phyloP scores from a whole-genome alignment of 2,329 filamentous ascomycete species.

The Parastagonospora avenae region DNA sequence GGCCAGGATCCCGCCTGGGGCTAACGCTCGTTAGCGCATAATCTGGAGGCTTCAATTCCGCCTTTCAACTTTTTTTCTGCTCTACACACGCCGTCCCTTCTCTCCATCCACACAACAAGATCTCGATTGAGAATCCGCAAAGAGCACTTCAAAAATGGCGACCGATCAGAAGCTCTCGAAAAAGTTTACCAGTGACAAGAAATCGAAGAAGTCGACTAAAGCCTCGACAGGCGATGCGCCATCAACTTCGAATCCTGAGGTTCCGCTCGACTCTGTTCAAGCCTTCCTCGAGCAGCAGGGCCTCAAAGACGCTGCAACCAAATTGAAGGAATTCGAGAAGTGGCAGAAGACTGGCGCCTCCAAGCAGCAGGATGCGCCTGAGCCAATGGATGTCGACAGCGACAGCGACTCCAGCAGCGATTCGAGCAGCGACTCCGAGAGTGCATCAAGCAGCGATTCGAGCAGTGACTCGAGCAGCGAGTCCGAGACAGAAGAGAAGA shows the following conservation, averaged over 20 bases:
- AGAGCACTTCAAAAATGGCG: slow-evolving; percentile 28
- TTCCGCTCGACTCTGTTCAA: slow-evolving; percentile 38
- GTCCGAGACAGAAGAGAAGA: slow-evolving; percentile 33
- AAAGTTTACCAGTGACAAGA: slow-evolving; percentile 21
- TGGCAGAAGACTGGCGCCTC: slow-evolving; percentile 31
- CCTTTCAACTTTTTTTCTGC: slow-evolving; percentile 28
- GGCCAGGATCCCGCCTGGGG: slow-evolving; percentile 13
- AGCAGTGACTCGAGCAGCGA: slow-evolving; percentile 34
- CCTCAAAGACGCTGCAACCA: slow-evolving; percentile 36
- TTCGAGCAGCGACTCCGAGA: slow-evolving; percentile 25
- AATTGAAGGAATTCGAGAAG: slow-evolving; percentile 32
- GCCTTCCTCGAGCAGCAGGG: slow-evolving; percentile 43
- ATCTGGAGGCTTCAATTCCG: slow-evolving; percentile 17
- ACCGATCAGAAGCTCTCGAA: slow-evolving; percentile 25
- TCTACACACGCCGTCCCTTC: slow-evolving; percentile 7
- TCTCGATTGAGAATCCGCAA: background rate
- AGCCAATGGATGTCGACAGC: slow-evolving; percentile 40
- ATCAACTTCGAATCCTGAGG: slow-evolving; percentile 9
- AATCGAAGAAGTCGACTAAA: slow-evolving; percentile 10
- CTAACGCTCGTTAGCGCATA: slow-evolving; percentile 15
- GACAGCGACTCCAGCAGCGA: slow-evolving; percentile 31
- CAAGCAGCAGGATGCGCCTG: slow-evolving; percentile 21
- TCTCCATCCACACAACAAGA: slow-evolving; percentile 3
- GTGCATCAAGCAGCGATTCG: slow-evolving; percentile 30
- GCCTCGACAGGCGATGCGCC: slow-evolving; percentile 8